phyloP scores from a whole-genome alignment of 2,329 filamentous ascomycete genomes.

The Pseudogymnoascus sp. region DNA sequence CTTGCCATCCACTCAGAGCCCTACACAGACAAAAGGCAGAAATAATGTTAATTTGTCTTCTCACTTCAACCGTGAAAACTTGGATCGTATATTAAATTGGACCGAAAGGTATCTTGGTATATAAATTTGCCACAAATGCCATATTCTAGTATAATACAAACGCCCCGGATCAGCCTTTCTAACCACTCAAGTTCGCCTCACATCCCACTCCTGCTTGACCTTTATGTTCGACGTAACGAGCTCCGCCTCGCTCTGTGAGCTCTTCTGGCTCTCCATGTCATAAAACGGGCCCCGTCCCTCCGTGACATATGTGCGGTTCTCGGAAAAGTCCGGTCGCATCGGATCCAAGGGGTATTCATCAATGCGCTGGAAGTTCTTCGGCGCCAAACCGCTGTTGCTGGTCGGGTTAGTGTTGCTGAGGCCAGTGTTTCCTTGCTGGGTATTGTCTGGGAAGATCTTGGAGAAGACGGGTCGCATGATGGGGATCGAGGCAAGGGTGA shows the following conservation, averaged over 20 bases:
- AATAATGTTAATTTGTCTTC: not conserved
- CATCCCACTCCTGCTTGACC: not conserved
- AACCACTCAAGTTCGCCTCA: not conserved
- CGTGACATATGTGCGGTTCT: not conserved
- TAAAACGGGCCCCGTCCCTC: not conserved
- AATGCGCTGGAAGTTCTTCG: not conserved
- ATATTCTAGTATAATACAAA: not conserved
- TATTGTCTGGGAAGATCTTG: not conserved
- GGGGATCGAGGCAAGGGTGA: constrained; percentile 7
- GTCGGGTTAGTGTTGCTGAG: not conserved
- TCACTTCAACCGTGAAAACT: not conserved
- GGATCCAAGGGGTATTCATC: not conserved
- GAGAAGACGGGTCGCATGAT: not conserved
- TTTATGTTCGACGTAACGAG: not conserved
- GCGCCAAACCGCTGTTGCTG: not conserved
- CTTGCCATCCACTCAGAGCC: too few species aligned
- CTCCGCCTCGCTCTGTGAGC: not conserved
- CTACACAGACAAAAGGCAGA: not conserved
- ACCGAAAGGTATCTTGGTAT: not conserved
- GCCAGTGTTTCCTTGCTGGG: not conserved
- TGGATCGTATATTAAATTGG: not conserved
- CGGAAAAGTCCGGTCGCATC: not conserved
- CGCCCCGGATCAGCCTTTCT: not conserved
- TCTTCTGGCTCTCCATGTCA: not conserved
- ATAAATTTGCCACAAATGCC: not conserved